A percentile compares a stretch with the other conserved stretches of the same genome.
These are phyloP conservation scores for Eimeria praecox DNA, from an alignment of 169 alveolate species.

Conservation along the genomic window DNA sequence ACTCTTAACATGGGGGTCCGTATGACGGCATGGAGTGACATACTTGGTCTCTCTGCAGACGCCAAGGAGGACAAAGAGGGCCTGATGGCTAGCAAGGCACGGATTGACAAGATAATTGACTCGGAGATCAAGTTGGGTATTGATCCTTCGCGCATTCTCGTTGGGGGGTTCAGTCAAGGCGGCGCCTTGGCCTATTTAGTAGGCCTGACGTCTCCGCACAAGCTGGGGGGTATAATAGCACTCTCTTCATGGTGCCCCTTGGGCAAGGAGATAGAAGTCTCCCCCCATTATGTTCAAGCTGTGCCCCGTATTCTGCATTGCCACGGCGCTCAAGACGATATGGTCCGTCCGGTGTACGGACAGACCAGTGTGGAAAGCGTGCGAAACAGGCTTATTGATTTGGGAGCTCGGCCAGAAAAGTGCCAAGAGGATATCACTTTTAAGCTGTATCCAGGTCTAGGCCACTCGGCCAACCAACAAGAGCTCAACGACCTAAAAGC, in stretches of 20 bases:
- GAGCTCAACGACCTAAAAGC: conserved; percentile 44
- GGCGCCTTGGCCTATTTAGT: conserved; percentile 79
- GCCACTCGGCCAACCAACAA: conserved; percentile 70
- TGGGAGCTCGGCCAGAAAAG: conserved; percentile 37
- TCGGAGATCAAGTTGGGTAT: conserved; percentile 51
- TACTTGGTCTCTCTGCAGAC: conserved; percentile 57
- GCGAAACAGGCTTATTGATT: conserved; percentile 7
- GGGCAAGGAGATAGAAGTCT: conserved; percentile 33
- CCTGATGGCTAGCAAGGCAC: conserved; percentile 72
- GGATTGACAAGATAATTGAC: conserved; percentile 67
- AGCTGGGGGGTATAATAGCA: conserved; percentile 76
- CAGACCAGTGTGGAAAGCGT: conserved; percentile 68
- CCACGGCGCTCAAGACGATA: conserved; percentile 75
- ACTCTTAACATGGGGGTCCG: conserved; percentile 79
- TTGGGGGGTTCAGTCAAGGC: conserved; percentile 84
- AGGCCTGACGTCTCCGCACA: conserved; percentile 57
- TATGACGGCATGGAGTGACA: conserved; percentile 81
- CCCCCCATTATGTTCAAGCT: conserved; percentile 32
- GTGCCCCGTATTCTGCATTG: conserved; percentile 81
- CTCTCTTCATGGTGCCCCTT: conserved; percentile 81
- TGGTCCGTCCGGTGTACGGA: conserved; percentile 73
- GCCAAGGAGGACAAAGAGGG: conserved; percentile 75
- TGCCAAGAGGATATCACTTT: conserved; percentile 29
- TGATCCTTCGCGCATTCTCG: conserved; percentile 72
- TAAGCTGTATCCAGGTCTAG: conserved; percentile 57